Evolutionary conservation across 2,329 filamentous ascomycete species (phyloP).

Genomic region (Paradendryphiella salina): DNA sequence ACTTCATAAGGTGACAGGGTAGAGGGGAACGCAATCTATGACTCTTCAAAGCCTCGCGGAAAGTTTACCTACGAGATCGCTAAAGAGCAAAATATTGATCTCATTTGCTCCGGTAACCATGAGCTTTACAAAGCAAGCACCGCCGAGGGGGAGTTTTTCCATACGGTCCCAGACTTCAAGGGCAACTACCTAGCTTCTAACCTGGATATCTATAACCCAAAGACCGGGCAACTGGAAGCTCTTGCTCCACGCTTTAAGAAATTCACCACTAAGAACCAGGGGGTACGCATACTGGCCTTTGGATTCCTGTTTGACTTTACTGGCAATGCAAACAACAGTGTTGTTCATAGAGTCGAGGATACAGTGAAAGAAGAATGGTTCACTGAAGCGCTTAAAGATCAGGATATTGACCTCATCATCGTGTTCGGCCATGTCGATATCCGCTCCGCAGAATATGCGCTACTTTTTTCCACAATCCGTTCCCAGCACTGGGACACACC

Average conservation of each 20-base stretch:
- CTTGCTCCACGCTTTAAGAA: conserved; percentile 82
- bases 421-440: conserved; percentile 85
- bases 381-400: conserved; percentile 75
- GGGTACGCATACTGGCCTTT: conserved; percentile 81
- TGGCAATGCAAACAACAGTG: conserved; percentile 86
- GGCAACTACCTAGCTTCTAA: conserved; percentile 88
- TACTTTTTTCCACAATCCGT: conserved; percentile 78
- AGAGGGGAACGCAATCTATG: conserved; percentile 93
- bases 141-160: conserved; percentile 74
- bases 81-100: conserved; percentile 77
- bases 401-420: conserved; percentile 81
- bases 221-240: conserved; percentile 70
- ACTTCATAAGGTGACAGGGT: neutral
- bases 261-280: conserved; percentile 89
- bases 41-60: conserved; percentile 84
- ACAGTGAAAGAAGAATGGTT: conserved; percentile 89
- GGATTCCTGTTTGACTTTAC: conserved; percentile 96
- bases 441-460: conserved; percentile 75
- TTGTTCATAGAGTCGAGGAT: conserved; percentile 77
- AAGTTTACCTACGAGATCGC: conserved; percentile 87
- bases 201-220: conserved; percentile 78
- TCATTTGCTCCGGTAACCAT: conserved; percentile 89
- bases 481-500: conserved; percentile 76
- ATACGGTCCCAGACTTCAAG: conserved; percentile 81
- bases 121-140: conserved; percentile 86